Percentiles rank a stretch among this genome's conserved stretches.
phyloP scores from a whole-genome alignment of 495 filamentous ascomycete genomes.

The Neurospora sp. region DNA sequence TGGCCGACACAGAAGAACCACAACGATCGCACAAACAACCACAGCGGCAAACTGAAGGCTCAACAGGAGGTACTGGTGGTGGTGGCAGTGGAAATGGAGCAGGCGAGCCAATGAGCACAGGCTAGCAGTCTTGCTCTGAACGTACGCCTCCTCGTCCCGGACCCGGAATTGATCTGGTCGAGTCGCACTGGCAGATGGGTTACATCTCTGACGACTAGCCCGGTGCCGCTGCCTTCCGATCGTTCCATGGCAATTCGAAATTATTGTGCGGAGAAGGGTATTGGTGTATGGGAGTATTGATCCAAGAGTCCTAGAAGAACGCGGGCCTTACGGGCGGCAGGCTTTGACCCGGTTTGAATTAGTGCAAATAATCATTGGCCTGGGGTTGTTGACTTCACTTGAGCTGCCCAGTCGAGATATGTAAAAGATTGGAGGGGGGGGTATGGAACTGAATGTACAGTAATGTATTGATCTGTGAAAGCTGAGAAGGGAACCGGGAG shows the following conservation, averaged over 20 bases:
- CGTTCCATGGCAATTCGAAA: rapidly evolving
- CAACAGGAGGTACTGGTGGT: neutral
- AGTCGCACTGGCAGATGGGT: no score
- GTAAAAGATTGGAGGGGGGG: no score
- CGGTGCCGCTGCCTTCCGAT: rapidly evolving
- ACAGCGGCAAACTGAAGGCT: neutral
- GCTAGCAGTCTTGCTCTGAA: neutral
- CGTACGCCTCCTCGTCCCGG: neutral
- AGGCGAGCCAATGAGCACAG: neutral
- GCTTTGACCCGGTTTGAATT: neutral
- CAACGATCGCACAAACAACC: neutral
- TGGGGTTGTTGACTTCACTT: no score
- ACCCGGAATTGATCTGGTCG: no score
- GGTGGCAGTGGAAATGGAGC: neutral
- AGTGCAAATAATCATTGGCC: no score
- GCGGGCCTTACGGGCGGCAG: neutral
- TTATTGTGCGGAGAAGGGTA: neutral
- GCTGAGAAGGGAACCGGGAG: no score
- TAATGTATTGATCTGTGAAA: no score
- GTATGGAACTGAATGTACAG: no score
- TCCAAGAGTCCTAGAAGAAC: neutral
- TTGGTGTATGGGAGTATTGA: neutral
- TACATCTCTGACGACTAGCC: neutral
- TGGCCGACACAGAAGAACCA: neutral
- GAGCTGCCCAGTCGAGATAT: no score